Evolutionary conservation across 768 basidiomycete species (phyloP).

Genomic region (Kwoniella sp.): DNA sequence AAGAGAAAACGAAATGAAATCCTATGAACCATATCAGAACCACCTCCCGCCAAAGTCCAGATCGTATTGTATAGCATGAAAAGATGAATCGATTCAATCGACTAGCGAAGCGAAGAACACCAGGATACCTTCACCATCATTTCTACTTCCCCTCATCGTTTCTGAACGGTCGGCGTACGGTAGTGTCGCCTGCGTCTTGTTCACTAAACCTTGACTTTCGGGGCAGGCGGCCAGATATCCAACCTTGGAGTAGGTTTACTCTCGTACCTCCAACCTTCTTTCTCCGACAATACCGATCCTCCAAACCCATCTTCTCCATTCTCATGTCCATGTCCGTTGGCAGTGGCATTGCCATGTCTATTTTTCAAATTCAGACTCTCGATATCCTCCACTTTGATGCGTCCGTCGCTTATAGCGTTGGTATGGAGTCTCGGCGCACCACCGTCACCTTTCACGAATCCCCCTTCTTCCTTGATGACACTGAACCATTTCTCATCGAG

Average conservation of each 20-base stretch:
- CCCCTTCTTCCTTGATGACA: background rate
- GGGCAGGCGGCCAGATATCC: background rate
- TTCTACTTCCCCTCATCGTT: too few species aligned
- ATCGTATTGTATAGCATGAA: too few species aligned
- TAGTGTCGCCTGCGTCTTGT: too few species aligned
- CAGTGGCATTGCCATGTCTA: too few species aligned
- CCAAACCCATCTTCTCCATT: background rate
- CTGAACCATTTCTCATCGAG: background rate
- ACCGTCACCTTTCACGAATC: background rate
- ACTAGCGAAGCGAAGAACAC: too few species aligned
- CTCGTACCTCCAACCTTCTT: background rate
- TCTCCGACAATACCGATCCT: background rate
- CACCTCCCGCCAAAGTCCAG: too few species aligned
- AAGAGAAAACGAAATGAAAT: too few species aligned
- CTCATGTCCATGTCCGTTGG: background rate
- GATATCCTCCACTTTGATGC: background rate
- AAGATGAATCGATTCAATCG: too few species aligned
- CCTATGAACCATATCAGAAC: too few species aligned
- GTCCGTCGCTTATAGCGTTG: background rate
- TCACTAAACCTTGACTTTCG: background rate
- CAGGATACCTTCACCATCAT: too few species aligned
- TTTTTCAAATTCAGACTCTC: background rate
- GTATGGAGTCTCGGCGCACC: background rate
- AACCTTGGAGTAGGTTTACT: background rate
- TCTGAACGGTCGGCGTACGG: too few species aligned